Evolutionary conservation across 2,329 filamentous ascomycete species (phyloP).

Genomic region (Apiospora rasikravindrae): DNA sequence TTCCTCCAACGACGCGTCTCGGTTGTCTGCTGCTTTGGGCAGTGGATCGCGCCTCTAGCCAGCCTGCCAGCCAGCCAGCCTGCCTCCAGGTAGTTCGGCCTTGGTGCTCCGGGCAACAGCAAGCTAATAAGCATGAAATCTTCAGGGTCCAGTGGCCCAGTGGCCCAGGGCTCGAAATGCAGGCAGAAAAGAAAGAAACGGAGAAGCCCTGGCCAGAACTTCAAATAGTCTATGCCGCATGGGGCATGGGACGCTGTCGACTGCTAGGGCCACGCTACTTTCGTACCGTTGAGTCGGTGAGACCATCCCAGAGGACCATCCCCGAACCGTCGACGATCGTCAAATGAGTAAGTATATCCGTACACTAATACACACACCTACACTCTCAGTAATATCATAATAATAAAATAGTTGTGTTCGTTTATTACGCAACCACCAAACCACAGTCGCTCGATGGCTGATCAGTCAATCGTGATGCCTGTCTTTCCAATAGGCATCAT

Average conservation of each 20-base stretch:
- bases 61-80: background rate
- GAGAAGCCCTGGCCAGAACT: background rate
- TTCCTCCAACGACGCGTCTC: conserved; percentile 16
- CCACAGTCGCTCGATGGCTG: background rate
- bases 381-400: background rate
- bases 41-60: conserved; percentile 3
- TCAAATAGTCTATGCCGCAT: conserved; percentile 1
- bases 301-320: conserved; percentile 9
- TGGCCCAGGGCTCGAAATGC: background rate
- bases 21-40: conserved; percentile 8
- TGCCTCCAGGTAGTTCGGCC: background rate
- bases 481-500: background rate
- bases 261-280: conserved; percentile 2
- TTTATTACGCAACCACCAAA: conserved; percentile 5
- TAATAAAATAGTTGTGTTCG: background rate
- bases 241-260: background rate
- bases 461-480: background rate
- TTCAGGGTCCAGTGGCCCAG: conserved; percentile 10
- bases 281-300: conserved; percentile 15
- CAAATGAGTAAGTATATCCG: conserved; percentile 6
- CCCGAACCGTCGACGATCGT: background rate
- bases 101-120: conserved; percentile 14
- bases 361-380: background rate
- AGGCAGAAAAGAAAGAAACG: background rate
- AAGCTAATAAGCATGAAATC: conserved; percentile 15